phyloP scores from a whole-genome alignment of 176 grass and related monocot species.

The Saccharum spontaneum region DNA sequence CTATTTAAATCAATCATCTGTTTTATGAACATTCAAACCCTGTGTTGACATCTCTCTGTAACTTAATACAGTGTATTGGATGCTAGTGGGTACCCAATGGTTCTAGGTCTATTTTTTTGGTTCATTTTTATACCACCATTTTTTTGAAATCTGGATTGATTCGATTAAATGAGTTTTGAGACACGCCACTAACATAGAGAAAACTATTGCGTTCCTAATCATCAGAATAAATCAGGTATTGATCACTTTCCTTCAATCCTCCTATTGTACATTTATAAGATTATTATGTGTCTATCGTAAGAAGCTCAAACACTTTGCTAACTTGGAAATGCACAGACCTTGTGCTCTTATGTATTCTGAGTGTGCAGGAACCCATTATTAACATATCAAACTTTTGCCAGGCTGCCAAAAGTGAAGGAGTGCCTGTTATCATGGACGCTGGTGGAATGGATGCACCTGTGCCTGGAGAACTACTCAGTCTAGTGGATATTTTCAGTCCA shows the following conservation, averaged over 20 bases:
- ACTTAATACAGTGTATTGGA: background rate
- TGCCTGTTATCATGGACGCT: slow-evolving; percentile 91
- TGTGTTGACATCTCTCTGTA: background rate
- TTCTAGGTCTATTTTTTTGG: background rate
- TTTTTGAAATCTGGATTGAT: background rate
- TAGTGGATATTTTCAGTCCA: slow-evolving; percentile 94
- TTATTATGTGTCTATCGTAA: background rate
- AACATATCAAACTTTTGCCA: slow-evolving; percentile 29
- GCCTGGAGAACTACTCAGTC: slow-evolving; percentile 66
- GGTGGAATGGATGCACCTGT: slow-evolving; percentile 90
- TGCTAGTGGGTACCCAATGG: background rate
- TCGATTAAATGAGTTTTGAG: background rate
- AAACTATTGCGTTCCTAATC: background rate
- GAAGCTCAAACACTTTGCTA: background rate
- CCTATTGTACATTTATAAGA: background rate
- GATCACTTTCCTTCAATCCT: background rate
- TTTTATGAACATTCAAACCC: background rate
- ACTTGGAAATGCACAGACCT: background rate
- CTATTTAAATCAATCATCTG: background rate
- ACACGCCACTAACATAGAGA: background rate
- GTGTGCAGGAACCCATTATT: background rate
- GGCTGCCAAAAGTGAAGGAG: slow-evolving; percentile 81
- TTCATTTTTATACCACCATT: background rate
- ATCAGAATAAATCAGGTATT: background rate
- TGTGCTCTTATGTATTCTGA: slow-evolving; percentile 11